Conservation (phyloP, 305 asterid genomes). For the Fraxinus nigra region DNA sequence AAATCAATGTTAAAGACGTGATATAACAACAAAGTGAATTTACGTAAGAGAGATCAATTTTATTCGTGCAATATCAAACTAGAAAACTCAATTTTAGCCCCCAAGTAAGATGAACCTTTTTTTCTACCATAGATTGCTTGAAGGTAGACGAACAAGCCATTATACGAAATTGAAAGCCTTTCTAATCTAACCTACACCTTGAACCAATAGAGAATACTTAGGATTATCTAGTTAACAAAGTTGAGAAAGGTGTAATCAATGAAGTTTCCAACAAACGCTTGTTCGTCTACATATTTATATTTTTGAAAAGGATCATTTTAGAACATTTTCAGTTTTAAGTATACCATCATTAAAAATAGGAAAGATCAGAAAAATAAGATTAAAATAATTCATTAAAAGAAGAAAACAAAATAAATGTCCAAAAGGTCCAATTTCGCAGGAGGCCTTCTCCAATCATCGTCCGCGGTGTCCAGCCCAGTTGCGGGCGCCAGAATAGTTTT, state of each 20-base stretch:
- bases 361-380: neutral
- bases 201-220: neutral
- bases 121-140: neutral
- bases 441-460: conserved; percentile 19
- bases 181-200: neutral
- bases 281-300: neutral
- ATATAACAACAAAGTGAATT: too few relatives aligned
- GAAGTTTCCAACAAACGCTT: neutral
- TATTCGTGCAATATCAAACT: neutral
- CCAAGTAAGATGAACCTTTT: too few relatives aligned
- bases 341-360: neutral
- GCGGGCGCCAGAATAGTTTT: conserved; percentile 21
- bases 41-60: neutral
- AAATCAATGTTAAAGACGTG: too few relatives aligned
- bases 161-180: neutral
- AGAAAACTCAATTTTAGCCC: neutral
- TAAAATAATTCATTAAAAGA: neutral
- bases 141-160: neutral
- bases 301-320: neutral
- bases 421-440: neutral
- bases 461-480: conserved; percentile 22
- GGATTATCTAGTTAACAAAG: neutral
- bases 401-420: neutral
- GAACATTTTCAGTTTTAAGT: neutral
- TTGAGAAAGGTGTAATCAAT: neutral